Base-by-base conservation (phyloP, 768 basidiomycete genomes). In the Russula emetica region DNA sequence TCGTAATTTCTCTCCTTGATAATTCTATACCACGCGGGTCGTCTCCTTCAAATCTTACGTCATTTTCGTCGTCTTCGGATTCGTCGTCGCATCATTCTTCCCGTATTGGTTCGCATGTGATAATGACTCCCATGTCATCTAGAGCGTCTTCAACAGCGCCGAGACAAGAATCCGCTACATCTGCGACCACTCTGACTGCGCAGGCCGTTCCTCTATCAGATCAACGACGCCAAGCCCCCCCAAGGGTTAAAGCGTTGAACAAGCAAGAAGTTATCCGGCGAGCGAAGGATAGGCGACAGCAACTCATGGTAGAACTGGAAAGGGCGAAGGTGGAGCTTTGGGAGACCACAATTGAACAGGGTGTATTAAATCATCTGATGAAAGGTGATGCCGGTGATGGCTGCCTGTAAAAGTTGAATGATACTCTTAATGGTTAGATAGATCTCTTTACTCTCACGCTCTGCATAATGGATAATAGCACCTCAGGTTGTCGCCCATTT, bases 311-410 rank as follows among this genome's bases (percentile, higher is more conserved):
- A 11, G 85, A 87, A 74, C 74, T 91, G 51, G 79, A 85, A 55
- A 76, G 75, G 58, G 82, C 85, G 26, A 86, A 86, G 70, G 77
- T 82, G 32, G 84, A 86, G 69, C 73, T 90, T 61, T 90, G 90
- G 90, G 87, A 89, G 74, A 79, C 80, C 56, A 85, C 83, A 45
- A 79, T 89, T 56, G 88, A 89, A 73, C 82, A 85, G 69, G 86
- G 84, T n/a, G 83, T 80, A 57, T 74, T 88, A 63, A 71, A 77
- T 42, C 78, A 83, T 66, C 71, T 86, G 50, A 68, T 69, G 66
- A 82, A 75, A 71, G n/a, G n/a, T n/a, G n/a, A n/a, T n/a, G n/a
- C n/a, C n/a, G n/a, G n/a, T n/a, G 74, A 76, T 16, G 32, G 20
- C 4, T 32, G 58, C 51, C 18, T 24, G 38, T 64, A 55, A n/a